Percentiles rank a stretch among this genome's conserved stretches.
Evolutionary conservation across 2,329 filamentous ascomycete genomes (phyloP).

Genomic region (Colletotrichum paranaense): DNA sequence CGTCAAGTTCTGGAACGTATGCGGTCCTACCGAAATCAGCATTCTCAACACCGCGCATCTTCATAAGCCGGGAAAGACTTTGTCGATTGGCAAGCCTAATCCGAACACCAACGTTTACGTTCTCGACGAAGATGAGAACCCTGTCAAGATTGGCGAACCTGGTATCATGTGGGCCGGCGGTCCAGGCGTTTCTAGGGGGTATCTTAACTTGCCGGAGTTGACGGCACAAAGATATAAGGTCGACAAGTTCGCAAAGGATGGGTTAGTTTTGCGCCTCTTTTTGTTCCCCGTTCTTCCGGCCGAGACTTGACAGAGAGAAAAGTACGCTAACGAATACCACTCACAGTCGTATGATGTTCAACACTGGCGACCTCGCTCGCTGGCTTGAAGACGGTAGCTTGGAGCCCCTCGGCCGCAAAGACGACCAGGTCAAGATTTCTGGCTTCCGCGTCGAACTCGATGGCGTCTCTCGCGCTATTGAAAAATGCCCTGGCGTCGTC

Average conservation of each 20-base stretch:
- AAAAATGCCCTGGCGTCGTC: conserved; percentile 56
- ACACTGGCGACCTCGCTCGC: conserved; percentile 68
- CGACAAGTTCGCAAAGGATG: conserved; percentile 63
- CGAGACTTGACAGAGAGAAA: background rate
- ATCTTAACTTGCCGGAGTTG: conserved; percentile 63
- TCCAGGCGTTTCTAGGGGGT: conserved; percentile 64
- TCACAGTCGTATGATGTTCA: conserved; percentile 63
- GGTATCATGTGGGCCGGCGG: conserved; percentile 70
- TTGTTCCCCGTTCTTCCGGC: background rate
- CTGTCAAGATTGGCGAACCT: conserved; percentile 57
- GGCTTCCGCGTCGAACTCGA: conserved; percentile 71
- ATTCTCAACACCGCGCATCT: conserved; percentile 62
- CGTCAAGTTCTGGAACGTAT: conserved; percentile 65
- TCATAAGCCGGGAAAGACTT: conserved; percentile 47
- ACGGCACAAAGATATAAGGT: conserved; percentile 60
- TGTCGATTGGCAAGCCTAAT: conserved; percentile 66
- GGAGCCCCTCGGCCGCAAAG: conserved; percentile 66
- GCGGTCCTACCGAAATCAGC: conserved; percentile 70
- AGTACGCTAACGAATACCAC: background rate
- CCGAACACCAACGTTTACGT: conserved; percentile 69
- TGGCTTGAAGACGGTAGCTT: conserved; percentile 66
- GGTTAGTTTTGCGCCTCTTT: conserved; percentile 48
- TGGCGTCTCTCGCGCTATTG: conserved; percentile 63
- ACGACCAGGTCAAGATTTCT: conserved; percentile 70
- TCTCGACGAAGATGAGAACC: conserved; percentile 55